A percentile compares a stretch with the other conserved stretches of the same genome.
Evolutionary conservation across 2,329 filamentous ascomycete species (phyloP).

Genomic region (Cordyceps cicadae): DNA sequence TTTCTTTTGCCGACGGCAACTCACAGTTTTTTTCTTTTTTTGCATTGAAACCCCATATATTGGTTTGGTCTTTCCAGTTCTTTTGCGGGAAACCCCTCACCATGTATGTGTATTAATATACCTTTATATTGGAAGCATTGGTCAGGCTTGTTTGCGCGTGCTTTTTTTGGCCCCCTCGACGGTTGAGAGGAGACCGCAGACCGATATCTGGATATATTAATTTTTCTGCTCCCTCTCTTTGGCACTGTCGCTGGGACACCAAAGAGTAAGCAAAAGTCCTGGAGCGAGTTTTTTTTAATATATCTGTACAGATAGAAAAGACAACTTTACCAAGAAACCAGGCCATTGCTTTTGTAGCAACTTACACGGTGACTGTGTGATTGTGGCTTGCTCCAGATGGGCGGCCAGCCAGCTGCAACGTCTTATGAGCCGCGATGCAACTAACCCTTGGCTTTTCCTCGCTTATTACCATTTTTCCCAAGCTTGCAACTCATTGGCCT

Average conservation of each 20-base stretch:
- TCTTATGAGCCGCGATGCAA: not conserved
- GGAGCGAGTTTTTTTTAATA: not conserved
- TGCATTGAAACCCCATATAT: not conserved
- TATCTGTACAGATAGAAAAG: constrained; percentile 2
- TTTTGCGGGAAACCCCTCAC: not conserved
- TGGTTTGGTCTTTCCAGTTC: not conserved
- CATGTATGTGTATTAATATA: not conserved
- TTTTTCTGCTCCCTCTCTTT: not conserved
- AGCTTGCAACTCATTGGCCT: too few species aligned
- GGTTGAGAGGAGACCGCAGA: not conserved
- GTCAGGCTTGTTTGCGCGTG: not conserved
- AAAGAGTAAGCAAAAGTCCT: not conserved
- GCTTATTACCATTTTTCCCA: too few species aligned
- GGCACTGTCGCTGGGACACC: not conserved
- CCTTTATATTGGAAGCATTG: not conserved
- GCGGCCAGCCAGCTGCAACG: too few species aligned
- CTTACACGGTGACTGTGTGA: not conserved
- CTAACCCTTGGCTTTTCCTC: not conserved
- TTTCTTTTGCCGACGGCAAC: not conserved
- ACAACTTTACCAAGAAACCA: not conserved
- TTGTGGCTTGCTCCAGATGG: not conserved
- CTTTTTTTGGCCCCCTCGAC: not conserved
- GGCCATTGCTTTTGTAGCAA: not conserved
- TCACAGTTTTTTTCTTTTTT: not conserved
- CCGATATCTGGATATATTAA: constrained; percentile 4